Conservation (phyloP, 768 basidiomycete species). For the Boletus sp. region DNA sequence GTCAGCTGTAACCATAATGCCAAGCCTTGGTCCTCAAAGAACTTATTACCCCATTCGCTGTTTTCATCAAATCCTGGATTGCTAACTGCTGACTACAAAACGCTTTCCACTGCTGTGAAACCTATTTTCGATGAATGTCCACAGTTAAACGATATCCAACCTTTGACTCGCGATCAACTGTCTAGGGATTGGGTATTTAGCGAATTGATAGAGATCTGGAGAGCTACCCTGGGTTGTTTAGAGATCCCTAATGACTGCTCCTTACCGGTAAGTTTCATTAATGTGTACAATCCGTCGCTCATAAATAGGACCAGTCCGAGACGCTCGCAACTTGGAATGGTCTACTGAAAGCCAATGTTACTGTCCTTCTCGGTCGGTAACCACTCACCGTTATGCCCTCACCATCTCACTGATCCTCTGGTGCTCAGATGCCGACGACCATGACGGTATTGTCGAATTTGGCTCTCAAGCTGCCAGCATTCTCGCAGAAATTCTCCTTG, state of each 20-base stretch:
- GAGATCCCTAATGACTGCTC: slow-evolving; percentile 44
- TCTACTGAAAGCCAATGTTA: slow-evolving; percentile 50
- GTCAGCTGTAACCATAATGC: slow-evolving; percentile 34
- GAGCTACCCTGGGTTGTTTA: slow-evolving; percentile 41
- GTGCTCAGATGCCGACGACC: slow-evolving; percentile 43
- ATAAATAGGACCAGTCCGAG: slow-evolving; percentile 36
- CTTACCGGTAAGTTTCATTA: slow-evolving; percentile 46
- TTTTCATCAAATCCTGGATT: slow-evolving; percentile 59
- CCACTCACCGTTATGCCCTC: slow-evolving; percentile 3
- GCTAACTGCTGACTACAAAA: slow-evolving; percentile 50
- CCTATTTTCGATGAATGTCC: slow-evolving; percentile 55
- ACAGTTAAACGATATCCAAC: slow-evolving; percentile 50
- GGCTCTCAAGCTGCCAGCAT: slow-evolving; percentile 41
- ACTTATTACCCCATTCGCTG: slow-evolving; percentile 49
- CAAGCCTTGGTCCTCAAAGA: slow-evolving; percentile 46
- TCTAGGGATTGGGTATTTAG: slow-evolving; percentile 50
- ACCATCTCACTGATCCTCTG: slow-evolving; percentile 5
- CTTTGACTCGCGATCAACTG: slow-evolving; percentile 59
- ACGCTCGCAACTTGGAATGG: slow-evolving; percentile 57
- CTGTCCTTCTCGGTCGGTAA: slow-evolving; percentile 53
- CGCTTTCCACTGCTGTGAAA: slow-evolving; percentile 46
- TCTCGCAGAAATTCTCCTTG: slow-evolving; percentile 48
- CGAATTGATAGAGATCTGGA: slow-evolving; percentile 55
- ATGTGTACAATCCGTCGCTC: neutral
- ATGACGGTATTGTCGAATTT: slow-evolving; percentile 39